phyloP scores from a whole-genome alignment of 495 filamentous ascomycete genomes.

The Schizothecium vesticola region DNA sequence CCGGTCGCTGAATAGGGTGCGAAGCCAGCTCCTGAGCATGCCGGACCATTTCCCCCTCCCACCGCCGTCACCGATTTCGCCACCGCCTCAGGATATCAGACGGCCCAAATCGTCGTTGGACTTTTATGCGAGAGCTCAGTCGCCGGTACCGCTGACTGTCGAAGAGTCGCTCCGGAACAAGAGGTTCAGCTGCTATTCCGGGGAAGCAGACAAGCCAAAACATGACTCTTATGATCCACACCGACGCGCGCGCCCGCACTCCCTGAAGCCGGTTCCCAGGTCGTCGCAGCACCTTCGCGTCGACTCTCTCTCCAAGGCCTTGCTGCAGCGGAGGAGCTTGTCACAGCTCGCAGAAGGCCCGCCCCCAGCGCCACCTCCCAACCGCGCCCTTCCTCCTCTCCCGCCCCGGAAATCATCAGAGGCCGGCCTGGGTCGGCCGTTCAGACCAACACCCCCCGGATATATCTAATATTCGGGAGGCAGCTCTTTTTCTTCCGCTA shows the following conservation, averaged over 20 bases:
- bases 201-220: constrained; percentile 10
- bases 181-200: constrained; percentile 22
- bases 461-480: not conserved
- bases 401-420: constrained; percentile 28
- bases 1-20: not conserved
- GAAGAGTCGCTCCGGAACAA: constrained; percentile 7
- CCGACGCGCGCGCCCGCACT: constrained; percentile 21
- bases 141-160: not conserved
- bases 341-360: constrained; percentile 54
- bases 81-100: constrained; percentile 10
- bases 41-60: not conserved
- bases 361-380: constrained; percentile 58
- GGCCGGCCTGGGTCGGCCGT: constrained; percentile 1
- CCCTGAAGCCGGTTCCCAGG: constrained; percentile 21
- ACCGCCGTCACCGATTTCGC: not conserved
- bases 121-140: constrained; percentile 11
- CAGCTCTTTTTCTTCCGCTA: not conserved
- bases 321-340: constrained; percentile 50
- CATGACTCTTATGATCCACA: constrained; percentile 14
- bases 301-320: constrained; percentile 25
- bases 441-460: constrained; percentile 6
- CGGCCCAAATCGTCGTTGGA: constrained; percentile 23
- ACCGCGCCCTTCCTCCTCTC: constrained; percentile 57
- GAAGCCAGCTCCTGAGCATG: not conserved
- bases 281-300: constrained; percentile 27